Conservation (phyloP, 352 stramenopile species). For the Aphanomyces cochlioides region DNA sequence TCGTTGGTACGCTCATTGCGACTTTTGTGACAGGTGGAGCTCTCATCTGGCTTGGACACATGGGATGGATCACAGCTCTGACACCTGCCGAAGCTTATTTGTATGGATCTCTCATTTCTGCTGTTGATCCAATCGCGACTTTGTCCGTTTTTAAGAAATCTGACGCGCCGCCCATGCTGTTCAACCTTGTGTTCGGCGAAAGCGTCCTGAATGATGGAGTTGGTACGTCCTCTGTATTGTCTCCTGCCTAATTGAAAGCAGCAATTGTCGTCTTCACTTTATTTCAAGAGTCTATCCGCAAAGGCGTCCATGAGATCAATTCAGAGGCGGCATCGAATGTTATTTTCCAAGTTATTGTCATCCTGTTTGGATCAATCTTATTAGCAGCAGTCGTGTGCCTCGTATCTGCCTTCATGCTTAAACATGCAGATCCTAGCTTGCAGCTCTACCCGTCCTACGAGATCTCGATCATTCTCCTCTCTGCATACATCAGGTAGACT, state of each 20-base stretch:
- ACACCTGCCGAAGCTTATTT: conserved; percentile 86
- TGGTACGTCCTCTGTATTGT: conserved; percentile 38
- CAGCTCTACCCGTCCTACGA: conserved; percentile 81
- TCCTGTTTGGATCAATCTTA: conserved; percentile 73
- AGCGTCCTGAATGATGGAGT: conserved; percentile 94
- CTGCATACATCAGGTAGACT: conserved; percentile 50
- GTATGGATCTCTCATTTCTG: conserved; percentile 91
- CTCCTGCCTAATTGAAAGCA: conserved; percentile 30
- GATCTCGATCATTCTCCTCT: conserved; percentile 82
- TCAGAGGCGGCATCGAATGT: conserved; percentile 70
- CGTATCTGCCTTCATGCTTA: conserved; percentile 76
- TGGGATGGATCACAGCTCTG: conserved; percentile 69
- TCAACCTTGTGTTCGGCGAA: conserved; percentile 96
- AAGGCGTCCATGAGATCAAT: conserved; percentile 60
- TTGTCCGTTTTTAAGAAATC: conserved; percentile 93
- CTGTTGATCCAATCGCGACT: conserved; percentile 91
- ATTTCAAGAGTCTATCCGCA: conserved; percentile 80
- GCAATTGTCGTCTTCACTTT: conserved; percentile 81
- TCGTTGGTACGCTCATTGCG: conserved; percentile 71
- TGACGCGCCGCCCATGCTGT: conserved; percentile 79
- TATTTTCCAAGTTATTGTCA: conserved; percentile 76
- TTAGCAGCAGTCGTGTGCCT: conserved; percentile 69
- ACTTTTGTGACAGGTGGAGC: conserved; percentile 77
- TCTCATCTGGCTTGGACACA: conserved; percentile 68
- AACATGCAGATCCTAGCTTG: conserved; percentile 64